Base-by-base conservation (phyloP, 108 stramenopile species). In the Chaetoceros tenuissimus region DNA sequence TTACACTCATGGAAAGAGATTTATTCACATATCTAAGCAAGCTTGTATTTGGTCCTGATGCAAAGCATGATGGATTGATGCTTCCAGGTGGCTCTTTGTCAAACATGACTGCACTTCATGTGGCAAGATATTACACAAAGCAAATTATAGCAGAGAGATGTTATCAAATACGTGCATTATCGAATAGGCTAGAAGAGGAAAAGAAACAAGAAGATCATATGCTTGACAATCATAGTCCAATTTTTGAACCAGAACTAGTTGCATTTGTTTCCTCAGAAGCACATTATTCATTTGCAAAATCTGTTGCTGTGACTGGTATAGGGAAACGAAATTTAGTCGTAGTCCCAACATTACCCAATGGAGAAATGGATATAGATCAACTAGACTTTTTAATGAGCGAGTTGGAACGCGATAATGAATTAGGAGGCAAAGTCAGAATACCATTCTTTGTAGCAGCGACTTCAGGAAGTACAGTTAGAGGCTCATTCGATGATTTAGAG, bases 381-480 rank as follows among this genome's bases (percentile, higher is more conserved):
- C 46, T 77, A 2, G 55, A 63, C 2, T 47, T 53, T 44, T 48
- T 34, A 17, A 61, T 77, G 22, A 51, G 57, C n/a, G 56, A 51
- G 53, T 55, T 60, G 54, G 66, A 66, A 47, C 19, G 26, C 3
- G 29, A 27, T 27, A 63, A 5, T 22, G 18, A 16, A n/a, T 3
- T 46, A n/a, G n/a, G 17, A 2, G 31, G 20, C 1, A 10, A 3
- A 13, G 29, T 26, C 18, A 44, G 53, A 8, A 57, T 70, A 18
- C 79, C 79, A 7, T 81, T 81, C 50, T 81, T 81, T 30, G 67
- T 81, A 21, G 73, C 63, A 3, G 63, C 62, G 21, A 81, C 79
- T 23, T 63, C 75, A 10, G 79, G 79, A 46, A 77, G 69, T 43
- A 81, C 79, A 2, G 79, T 81, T 13, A 57, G 70, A 3, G 79